Conservation (phyloP, 805 yeast genomes). For the Wickerhamiella sorbophila region DNA sequence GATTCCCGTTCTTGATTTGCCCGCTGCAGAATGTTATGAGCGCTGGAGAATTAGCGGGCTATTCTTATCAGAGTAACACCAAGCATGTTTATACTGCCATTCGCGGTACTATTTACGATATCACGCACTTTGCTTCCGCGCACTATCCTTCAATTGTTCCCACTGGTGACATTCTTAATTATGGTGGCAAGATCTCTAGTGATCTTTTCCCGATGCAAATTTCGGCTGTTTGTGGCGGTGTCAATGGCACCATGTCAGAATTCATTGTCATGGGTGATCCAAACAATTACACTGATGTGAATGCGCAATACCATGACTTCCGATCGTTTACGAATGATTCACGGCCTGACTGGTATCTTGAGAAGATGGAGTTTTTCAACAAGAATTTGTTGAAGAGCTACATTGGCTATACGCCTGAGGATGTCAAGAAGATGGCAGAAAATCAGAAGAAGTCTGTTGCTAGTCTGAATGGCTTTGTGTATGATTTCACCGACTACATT, state of each 20-base stretch:
- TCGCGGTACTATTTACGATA: slow-evolving; percentile 29
- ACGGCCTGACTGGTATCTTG: slow-evolving; percentile 31
- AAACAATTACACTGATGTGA: slow-evolving; percentile 26
- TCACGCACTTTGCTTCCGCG: slow-evolving; percentile 26
- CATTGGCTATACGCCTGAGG: slow-evolving; percentile 26
- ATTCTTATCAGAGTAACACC: slow-evolving; percentile 21
- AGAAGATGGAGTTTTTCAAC: slow-evolving; percentile 26
- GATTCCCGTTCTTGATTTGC: slow-evolving; percentile 29
- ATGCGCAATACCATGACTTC: slow-evolving; percentile 30
- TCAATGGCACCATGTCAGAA: slow-evolving; percentile 21
- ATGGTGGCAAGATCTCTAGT: slow-evolving; percentile 27
- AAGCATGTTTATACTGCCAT: slow-evolving; percentile 25
- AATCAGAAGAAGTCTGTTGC: slow-evolving; percentile 20
- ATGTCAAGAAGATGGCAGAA: slow-evolving; percentile 18
- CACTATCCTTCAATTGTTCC: slow-evolving; percentile 30
- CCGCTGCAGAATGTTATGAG: slow-evolving; percentile 28
- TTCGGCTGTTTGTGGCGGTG: slow-evolving; percentile 28
- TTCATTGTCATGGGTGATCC: slow-evolving; percentile 23
- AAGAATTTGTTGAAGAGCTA: slow-evolving; percentile 25
- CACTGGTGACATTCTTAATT: slow-evolving; percentile 21
- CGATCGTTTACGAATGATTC: slow-evolving; percentile 27
- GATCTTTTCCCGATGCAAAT: slow-evolving; percentile 29
- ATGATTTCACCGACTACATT: slow-evolving; percentile 27
- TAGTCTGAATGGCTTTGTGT: slow-evolving; percentile 26
- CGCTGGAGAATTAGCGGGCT: slow-evolving; percentile 22